phyloP scores from a whole-genome alignment of 2,329 filamentous ascomycete species.

The Colletotrichum sp. region DNA sequence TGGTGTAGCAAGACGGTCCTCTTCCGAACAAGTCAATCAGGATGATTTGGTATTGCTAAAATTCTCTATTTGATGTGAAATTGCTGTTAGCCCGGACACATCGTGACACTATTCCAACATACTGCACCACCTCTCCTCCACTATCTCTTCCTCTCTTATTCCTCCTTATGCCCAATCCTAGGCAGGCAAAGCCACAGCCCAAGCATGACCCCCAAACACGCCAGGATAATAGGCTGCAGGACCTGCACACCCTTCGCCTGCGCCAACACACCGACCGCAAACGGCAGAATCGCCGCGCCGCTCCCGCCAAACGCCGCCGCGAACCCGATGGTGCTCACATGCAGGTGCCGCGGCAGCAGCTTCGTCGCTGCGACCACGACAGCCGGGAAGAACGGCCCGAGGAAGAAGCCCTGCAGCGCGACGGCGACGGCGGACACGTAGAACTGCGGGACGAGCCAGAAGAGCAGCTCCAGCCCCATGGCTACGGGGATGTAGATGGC shows the following conservation, averaged over 20 bases:
- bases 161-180: constrained; percentile 42
- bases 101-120: not conserved
- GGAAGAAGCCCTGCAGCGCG: constrained; percentile 76
- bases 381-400: constrained; percentile 79
- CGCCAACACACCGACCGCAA: constrained; percentile 72
- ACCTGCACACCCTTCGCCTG: constrained; percentile 59
- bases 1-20: not conserved
- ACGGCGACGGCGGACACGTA: constrained; percentile 76
- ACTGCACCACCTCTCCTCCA: not conserved
- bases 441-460: constrained; percentile 84
- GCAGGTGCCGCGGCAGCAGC: constrained; percentile 71
- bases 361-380: constrained; percentile 75
- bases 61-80: not conserved
- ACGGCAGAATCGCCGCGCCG: constrained; percentile 71
- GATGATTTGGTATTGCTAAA: not conserved
- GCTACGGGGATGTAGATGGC: constrained; percentile 67
- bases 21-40: not conserved
- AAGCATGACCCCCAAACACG: constrained; percentile 48
- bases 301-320: constrained; percentile 76
- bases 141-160: constrained; percentile 25
- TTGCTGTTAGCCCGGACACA: not conserved
- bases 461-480: constrained; percentile 72
- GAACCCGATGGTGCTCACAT: constrained; percentile 80
- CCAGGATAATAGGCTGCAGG: constrained; percentile 62
- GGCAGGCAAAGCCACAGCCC: constrained; percentile 53